phyloP scores from a whole-genome alignment of 2,329 filamentous ascomycete genomes.

The Diaporthe citrichinensis region DNA sequence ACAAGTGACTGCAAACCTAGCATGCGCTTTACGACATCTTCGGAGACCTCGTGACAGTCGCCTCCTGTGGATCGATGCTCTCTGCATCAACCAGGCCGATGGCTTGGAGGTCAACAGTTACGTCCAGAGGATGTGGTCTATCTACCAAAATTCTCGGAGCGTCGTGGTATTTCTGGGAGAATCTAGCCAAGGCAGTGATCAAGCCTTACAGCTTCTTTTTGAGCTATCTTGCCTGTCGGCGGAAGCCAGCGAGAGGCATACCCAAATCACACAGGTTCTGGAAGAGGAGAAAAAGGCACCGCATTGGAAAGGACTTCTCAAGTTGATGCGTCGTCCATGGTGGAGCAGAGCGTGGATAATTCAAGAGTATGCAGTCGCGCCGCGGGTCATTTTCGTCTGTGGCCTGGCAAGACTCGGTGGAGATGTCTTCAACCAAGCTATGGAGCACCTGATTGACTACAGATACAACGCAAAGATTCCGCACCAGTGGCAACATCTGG shows the following conservation, averaged over 20 bases:
- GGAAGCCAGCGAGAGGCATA: background rate
- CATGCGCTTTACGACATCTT: constrained; percentile 7
- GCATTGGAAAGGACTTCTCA: constrained; percentile 4
- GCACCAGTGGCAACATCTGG: background rate
- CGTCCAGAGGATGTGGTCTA: constrained; percentile 27
- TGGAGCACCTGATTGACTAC: constrained; percentile 27
- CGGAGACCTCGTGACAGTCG: background rate
- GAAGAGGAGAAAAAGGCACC: background rate
- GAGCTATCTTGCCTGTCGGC: background rate
- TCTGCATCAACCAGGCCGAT: constrained; percentile 23
- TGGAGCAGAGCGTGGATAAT: constrained; percentile 30
- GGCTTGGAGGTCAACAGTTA: constrained; percentile 11
- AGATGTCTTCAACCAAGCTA: background rate
- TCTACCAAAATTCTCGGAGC: constrained; percentile 3
- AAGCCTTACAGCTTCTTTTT: constrained; percentile 11
- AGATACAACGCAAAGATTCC: constrained; percentile 18
- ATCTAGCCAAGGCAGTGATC: background rate
- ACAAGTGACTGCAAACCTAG: constrained; percentile 19
- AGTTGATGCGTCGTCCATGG: constrained; percentile 14
- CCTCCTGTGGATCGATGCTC: constrained; percentile 29
- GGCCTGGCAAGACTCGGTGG: constrained; percentile 4
- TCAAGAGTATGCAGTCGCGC: constrained; percentile 14
- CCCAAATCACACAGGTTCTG: background rate
- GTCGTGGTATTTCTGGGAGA: constrained; percentile 28
- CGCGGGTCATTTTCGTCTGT: constrained; percentile 19